Evolutionary conservation across 306 rosid genomes (phyloP).

Genomic region (Pyrus communis): DNA sequence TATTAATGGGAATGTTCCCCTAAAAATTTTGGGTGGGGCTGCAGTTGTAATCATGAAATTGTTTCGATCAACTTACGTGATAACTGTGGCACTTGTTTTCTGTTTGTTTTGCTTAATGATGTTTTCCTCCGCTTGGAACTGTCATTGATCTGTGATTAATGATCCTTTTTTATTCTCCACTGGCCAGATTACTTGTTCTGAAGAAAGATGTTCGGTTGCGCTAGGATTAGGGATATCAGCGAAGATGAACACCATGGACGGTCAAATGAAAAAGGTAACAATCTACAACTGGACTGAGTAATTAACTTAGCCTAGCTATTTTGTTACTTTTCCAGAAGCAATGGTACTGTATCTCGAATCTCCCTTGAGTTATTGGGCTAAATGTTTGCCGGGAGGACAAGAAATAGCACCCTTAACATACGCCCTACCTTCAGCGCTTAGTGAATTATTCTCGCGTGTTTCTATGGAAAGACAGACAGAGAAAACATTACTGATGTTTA

Average conservation of each 20-base stretch:
- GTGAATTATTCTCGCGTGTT: background rate
- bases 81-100: background rate
- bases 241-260: background rate
- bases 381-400: background rate
- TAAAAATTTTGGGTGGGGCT: slow-evolving; percentile 2
- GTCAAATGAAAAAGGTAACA: background rate
- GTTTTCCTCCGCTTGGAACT: background rate
- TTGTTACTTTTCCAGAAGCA: background rate
- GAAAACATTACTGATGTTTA: background rate
- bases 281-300: background rate
- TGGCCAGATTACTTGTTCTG: background rate
- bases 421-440: background rate
- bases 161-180: background rate
- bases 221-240: background rate
- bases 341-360: background rate
- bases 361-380: background rate
- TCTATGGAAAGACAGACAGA: background rate
- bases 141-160: slow-evolving; percentile 3
- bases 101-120: background rate
- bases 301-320: background rate
- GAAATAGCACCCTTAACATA: background rate
- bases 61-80: background rate
- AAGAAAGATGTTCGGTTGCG: background rate
- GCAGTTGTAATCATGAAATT: background rate
- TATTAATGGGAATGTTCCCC: slow-evolving; percentile 4